Evolutionary conservation across 371 early-diverging fungal genomes (phyloP), one percentile per base, ranked within the genome.

Genomic region (Mucor piriformis): DNA sequence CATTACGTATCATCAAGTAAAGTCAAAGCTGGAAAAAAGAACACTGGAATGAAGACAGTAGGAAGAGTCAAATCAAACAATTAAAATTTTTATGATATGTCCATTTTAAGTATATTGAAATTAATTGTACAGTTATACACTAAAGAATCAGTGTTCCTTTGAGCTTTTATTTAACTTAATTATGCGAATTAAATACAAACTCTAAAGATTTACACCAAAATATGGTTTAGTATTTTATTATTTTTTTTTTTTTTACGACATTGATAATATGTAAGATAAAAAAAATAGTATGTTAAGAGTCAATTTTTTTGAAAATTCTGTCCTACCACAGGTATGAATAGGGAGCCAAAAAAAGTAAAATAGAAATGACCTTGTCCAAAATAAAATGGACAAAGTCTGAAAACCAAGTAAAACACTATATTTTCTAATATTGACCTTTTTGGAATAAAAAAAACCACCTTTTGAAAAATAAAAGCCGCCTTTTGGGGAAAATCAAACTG

Each of bases 11-110:
- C 54, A 53, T 53, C 54, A 53, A 53, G 25, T 53, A 16, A 32
- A 49, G 20, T 49, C 33, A 32, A 32, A 27, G 27, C 49, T 29
- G 27, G 49, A 49, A 49, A 49, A 49, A 49, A 49, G 49, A 49
- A 49, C 49, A 49, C 49, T 49, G 49, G 49, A 49, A 49, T 49
- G 49, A 49, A 49, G 49, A 49, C 29, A 49, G 49, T 49, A 32
- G 33, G 49, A 16, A 16, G 29, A 49, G 32, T 49, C 49, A 49
- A 49, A 32, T 32, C 47, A 47, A 25, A 5, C 25, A 47, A 49
- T 32, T 49, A 27, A 32, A 49, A 32, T 32, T 27, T 49, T 49
- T 49, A 32, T 32, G 49, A 25, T 47, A 32, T 49, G 33, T 27
- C 15, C 16, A 32, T 32, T 49, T 49, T 16, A 49, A 49, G 49